Evolutionary conservation across 129 eudicot species (phyloP), one percentile per base, ranked within the genome.

Genomic region (Smallanthus sonchifolius): DNA sequence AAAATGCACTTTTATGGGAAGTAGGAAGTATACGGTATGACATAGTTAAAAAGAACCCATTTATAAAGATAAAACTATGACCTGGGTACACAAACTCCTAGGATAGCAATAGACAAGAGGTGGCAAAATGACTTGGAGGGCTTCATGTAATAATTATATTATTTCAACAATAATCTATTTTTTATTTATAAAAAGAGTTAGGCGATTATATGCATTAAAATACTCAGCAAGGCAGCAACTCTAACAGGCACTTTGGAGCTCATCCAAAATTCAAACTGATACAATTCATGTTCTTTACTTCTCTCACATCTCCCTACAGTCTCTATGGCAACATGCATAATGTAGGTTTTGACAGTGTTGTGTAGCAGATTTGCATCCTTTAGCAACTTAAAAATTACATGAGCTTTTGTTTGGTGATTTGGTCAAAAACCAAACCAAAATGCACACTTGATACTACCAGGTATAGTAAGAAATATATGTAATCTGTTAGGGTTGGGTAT

Each of bases 1-100:
- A 62, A 30, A 47, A 61, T n/a, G 56, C 67, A 56, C n/a, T 72
- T 24, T 2, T 52, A 9, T 9, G 11, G n/a, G 64, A 13, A 40
- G 70, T 3, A 52, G 24, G 66, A 19, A 37, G 7, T 24, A 56
- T 39, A 40, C 6, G 24, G 49, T 45, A 9, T 15, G 17, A 16
- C 10, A 55, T 19, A 55, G 2, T 6, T 55, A 3, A 7, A 20
- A 15, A 69, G 7, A 5, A 35, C 7, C 66, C 6, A 10, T 72
- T 52, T 13, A 13, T 37, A 72, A 38, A 39, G 66, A 20, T 13
- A 54, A 54, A 55, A 39, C 7, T n/a, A 19, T 38, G 42, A 14
- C 77, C 42, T 17, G 75, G 16, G 47, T 52, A 70, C n/a, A 48
- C 35, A 51, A 51, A 14, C 35, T 49, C 56, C 56, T 49, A 49